Base-by-base conservation (phyloP, 768 basidiomycete species). In the Lactarius akahatsu region DNA sequence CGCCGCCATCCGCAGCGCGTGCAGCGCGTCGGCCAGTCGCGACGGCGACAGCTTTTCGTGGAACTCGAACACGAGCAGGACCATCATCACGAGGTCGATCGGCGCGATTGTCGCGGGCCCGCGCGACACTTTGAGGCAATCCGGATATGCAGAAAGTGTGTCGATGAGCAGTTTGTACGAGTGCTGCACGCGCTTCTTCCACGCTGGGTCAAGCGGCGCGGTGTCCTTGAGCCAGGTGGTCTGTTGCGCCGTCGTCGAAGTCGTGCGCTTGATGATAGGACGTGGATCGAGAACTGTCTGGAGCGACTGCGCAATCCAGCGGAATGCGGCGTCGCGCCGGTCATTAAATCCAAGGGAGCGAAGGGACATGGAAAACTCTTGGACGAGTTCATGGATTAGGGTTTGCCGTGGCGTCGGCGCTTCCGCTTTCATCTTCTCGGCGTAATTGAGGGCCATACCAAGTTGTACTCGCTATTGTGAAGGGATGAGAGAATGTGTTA, bases 281-380 rank as follows among this genome's bases (percentile, higher is more conserved):
- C 76, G 81, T 18, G 60, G 47, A 28, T 78, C 79, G n/a, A 82
- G 78, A 47, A 89, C 82, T 62, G 77, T 74, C 59, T 80, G 83
- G 5, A 89, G 74, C 0, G 84, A 78, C 41, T 87, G 85, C 0
- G 85, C 78, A 28, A 89, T 74, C 67, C 82, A 83, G 8, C 86
- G 82, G 71, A 85, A 89, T 69, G 87, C 86, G 11, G 77, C 78
- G 0, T 85, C 87, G 1, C 80, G 80, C 0, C 76, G 73, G 38
- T 73, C 74, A n/a, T 85, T 83, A 81, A 85, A 85, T 23, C 84
- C 82, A 9, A 85, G 76, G 0, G 74, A 70, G 0, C 76, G 76
- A 0, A 60, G 40, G 45, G 55, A 18, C 40, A 60, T 52, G 0
- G 69, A 52, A 58, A 68, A 72, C 11, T 66, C 71, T 3, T 70